Conservation (phyloP, 192 early-diverging fungal genomes). For the Coemansia sp. region DNA sequence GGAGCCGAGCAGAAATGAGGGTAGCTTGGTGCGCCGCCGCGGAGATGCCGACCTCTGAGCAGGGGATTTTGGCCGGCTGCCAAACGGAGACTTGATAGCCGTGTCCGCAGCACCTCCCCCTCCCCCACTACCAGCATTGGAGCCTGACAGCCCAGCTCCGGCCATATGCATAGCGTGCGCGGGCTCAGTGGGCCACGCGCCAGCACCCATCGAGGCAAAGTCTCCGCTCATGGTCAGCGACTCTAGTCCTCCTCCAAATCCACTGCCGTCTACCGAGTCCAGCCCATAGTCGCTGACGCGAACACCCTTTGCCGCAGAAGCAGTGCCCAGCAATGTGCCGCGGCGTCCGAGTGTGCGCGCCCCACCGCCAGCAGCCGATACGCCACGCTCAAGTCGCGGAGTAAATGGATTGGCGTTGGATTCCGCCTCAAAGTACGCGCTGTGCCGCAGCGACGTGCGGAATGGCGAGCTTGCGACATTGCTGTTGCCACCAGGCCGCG, state of each 20-base stretch:
- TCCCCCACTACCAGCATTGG: not conserved
- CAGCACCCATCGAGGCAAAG: slow-evolving; percentile 16
- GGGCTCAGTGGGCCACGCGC: slow-evolving; percentile 30
- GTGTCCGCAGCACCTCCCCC: not conserved
- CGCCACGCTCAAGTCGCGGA: slow-evolving; percentile 37
- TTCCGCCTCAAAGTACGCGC: slow-evolving; percentile 22
- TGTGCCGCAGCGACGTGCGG: slow-evolving; percentile 27
- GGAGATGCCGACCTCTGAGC: slow-evolving; percentile 49
- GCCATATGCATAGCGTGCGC: not conserved
- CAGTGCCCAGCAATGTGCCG: slow-evolving; percentile 19
- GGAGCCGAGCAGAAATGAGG: slow-evolving; percentile 49
- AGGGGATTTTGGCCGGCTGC: slow-evolving; percentile 43
- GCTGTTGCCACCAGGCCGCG: slow-evolving; percentile 2
- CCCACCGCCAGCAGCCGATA: slow-evolving; percentile 15
- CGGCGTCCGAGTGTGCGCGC: slow-evolving; percentile 29
- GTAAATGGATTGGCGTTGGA: slow-evolving; percentile 43
- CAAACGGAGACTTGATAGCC: slow-evolving; percentile 19
- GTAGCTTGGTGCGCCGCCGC: slow-evolving; percentile 42
- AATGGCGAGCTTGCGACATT: slow-evolving; percentile 21
- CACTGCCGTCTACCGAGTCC: not conserved
- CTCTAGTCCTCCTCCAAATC: not conserved
- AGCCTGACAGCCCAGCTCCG: not conserved
- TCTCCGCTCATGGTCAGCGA: not conserved
- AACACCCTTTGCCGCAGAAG: not conserved
- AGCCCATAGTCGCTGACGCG: not conserved